Percentiles rank a stretch among this genome's conserved stretches.
Evolutionary conservation across 257 asterid species (phyloP).

Genomic region (Agastache rugosa): DNA sequence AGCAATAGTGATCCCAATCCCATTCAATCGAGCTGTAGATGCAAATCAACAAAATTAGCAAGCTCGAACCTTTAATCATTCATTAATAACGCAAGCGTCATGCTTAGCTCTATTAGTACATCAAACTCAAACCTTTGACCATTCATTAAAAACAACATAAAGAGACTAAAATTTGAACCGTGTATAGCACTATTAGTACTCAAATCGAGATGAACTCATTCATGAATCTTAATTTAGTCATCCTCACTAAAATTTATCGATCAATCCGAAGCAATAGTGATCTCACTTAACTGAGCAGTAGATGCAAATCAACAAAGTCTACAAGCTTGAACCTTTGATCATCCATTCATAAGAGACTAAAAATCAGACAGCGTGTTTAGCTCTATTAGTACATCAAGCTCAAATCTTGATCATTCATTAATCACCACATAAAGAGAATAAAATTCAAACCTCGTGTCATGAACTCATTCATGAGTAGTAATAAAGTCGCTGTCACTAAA

Average conservation of each 20-base stretch:
- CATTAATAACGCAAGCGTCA: background rate
- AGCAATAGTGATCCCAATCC: no score
- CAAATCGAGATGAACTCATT: background rate
- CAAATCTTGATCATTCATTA: background rate
- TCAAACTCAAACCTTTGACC: background rate
- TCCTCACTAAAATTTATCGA: background rate
- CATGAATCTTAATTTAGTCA: background rate
- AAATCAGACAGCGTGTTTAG: background rate
- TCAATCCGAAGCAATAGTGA: background rate
- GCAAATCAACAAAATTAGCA: background rate
- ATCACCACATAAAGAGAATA: background rate
- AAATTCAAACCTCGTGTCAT: background rate
- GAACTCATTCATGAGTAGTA: background rate
- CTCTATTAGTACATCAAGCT: constrained; percentile 18
- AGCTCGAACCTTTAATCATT: background rate
- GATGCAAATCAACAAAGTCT: background rate
- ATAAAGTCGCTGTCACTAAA: background rate
- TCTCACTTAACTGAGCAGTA: no score
- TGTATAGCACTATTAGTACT: background rate
- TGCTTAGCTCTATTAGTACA: constrained; percentile 13
- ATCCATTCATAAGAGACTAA: background rate
- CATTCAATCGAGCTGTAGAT: no score
- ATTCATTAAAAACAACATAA: background rate
- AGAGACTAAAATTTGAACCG: background rate
- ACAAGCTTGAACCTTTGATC: background rate